These are phyloP conservation scores for Capsella bursapastoris DNA, from an alignment of 345 rosid species.

Conservation along the genomic window DNA sequence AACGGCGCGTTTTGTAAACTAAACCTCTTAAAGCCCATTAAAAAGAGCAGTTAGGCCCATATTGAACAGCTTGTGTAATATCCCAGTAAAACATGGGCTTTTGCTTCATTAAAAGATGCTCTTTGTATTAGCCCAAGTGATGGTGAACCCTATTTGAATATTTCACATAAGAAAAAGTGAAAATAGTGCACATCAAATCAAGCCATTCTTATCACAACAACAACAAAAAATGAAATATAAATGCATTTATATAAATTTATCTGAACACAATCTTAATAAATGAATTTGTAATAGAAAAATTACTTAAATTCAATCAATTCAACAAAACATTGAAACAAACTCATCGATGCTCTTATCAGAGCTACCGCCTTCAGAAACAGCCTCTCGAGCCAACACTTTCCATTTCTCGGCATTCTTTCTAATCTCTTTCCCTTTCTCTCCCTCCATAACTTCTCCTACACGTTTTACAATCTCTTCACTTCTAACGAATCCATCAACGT, in stretches of 20 bases:
- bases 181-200: no score
- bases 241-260: no score
- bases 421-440: slow-evolving; percentile 49
- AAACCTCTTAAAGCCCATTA: slow-evolving; percentile 15
- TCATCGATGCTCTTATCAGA: slow-evolving; percentile 54
- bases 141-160: no score
- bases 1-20: neutral
- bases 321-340: slow-evolving; percentile 43
- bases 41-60: slow-evolving; percentile 6
- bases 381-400: slow-evolving; percentile 56
- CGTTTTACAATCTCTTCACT: slow-evolving; percentile 56
- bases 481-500: slow-evolving; percentile 40
- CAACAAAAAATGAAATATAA: no score
- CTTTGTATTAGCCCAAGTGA: neutral
- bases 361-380: slow-evolving; percentile 62
- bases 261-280: neutral
- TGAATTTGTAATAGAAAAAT: neutral
- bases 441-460: slow-evolving; percentile 59
- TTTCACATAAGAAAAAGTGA: no score
- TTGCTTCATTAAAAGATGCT: neutral
- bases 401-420: slow-evolving; percentile 51
- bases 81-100: no score
- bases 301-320: neutral
- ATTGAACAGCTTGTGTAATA: neutral
- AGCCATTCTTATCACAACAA: no score